Conservation (phyloP, 106 monocot genomes). For the Posidonia australis region DNA sequence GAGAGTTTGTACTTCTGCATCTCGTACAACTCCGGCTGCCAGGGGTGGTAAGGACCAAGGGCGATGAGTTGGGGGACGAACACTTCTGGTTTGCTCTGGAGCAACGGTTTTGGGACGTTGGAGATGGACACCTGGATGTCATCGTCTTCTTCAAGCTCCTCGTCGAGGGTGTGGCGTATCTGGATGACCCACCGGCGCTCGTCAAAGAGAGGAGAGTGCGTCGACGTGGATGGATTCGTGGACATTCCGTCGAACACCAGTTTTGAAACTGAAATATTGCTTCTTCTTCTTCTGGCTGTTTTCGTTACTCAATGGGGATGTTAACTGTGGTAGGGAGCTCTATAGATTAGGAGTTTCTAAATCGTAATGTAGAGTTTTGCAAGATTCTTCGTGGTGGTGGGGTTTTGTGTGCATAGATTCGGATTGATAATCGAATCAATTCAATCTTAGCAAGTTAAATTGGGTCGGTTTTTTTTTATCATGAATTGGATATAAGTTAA, state of each 20-base stretch:
- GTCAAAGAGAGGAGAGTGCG: constrained; percentile 3
- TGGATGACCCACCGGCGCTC: constrained; percentile 32
- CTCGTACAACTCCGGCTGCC: constrained; percentile 35
- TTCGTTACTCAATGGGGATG: too few relatives aligned
- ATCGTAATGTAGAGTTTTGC: too few relatives aligned
- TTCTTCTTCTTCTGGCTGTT: too few relatives aligned
- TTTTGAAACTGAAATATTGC: not conserved
- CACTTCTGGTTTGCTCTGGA: constrained; percentile 18
- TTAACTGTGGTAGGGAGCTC: too few relatives aligned
- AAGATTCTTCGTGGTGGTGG: too few relatives aligned
- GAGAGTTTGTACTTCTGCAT: constrained; percentile 63
- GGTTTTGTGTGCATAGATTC: too few relatives aligned
- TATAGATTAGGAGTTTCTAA: too few relatives aligned
- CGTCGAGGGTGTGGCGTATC: constrained; percentile 17
- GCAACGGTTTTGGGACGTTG: constrained; percentile 31
- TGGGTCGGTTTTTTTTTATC: too few relatives aligned
- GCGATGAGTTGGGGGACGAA: constrained; percentile 53
- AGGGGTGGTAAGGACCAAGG: constrained; percentile 63
- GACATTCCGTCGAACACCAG: not conserved
- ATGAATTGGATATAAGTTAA: too few relatives aligned
- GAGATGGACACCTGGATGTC: constrained; percentile 26
- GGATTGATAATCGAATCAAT: too few relatives aligned
- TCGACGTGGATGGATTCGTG: not conserved
- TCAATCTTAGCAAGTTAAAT: too few relatives aligned
- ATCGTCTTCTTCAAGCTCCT: constrained; percentile 8